Conservation (phyloP, 2,329 filamentous ascomycete genomes). For the Fusarium albidum region DNA sequence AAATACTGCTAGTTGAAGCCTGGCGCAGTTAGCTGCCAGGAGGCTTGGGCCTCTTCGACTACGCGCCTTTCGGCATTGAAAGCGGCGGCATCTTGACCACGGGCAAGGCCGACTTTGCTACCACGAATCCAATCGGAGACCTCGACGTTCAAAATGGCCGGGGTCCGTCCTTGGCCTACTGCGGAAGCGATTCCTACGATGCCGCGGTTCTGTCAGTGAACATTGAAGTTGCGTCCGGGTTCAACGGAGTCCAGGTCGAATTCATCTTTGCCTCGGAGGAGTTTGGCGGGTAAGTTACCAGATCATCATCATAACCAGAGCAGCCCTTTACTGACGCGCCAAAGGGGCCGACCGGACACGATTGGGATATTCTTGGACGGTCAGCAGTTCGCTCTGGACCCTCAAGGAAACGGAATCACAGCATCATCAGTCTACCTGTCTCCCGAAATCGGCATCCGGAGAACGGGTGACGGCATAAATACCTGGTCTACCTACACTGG, state of each 20-base stretch:
- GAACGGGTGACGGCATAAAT: too few species aligned
- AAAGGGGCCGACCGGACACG: neutral
- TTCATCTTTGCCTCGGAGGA: neutral
- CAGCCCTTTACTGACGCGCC: neutral
- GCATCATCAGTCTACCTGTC: neutral
- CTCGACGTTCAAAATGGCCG: too few species aligned
- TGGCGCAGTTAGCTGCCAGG: too few species aligned
- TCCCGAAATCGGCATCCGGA: neutral
- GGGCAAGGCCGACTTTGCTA: neutral
- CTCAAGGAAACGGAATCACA: neutral
- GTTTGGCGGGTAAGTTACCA: neutral
- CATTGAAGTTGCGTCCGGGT: neutral
- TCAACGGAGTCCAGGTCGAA: neutral
- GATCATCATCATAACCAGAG: neutral
- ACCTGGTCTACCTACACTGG: constrained; percentile 1
- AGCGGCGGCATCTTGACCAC: neutral
- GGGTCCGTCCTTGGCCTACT: neutral
- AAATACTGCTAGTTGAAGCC: too few species aligned
- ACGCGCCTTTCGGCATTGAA: neutral
- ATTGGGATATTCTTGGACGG: constrained; percentile 4
- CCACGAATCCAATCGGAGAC: too few species aligned
- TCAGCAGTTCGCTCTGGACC: neutral
- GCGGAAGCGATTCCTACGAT: neutral
- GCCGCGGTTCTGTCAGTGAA: neutral
- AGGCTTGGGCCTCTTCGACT: constrained; percentile 51